Percentiles rank a stretch among this genome's conserved stretches.
Conservation (phyloP, 164 flowering plant species). For the Magnolia kwangsiensis region DNA sequence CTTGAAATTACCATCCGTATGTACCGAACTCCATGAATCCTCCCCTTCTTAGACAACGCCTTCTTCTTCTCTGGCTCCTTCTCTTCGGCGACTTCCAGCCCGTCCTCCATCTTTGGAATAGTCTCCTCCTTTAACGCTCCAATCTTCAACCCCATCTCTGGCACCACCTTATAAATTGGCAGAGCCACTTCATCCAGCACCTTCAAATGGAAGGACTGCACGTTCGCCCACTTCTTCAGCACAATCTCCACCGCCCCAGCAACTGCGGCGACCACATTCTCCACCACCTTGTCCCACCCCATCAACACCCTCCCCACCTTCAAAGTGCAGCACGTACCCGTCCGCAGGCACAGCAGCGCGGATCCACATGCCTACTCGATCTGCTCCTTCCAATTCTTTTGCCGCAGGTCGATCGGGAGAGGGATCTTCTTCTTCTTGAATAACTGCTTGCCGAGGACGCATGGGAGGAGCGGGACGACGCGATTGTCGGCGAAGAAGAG, state of each 20-base stretch:
- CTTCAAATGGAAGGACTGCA: slow-evolving; percentile 74
- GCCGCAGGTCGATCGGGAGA: slow-evolving; percentile 55
- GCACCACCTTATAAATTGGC: slow-evolving; percentile 71
- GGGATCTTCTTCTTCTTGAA: slow-evolving; percentile 87
- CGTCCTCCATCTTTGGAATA: neutral
- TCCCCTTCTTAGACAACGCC: slow-evolving; percentile 38
- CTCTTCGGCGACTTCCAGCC: slow-evolving; percentile 8
- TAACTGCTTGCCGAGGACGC: slow-evolving; percentile 74
- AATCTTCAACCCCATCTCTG: slow-evolving; percentile 66
- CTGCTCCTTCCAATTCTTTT: slow-evolving; percentile 77
- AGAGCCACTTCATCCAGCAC: slow-evolving; percentile 60
- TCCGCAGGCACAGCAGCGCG: slow-evolving; percentile 56
- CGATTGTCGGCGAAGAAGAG: slow-evolving; percentile 63
- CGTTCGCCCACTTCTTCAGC: slow-evolving; percentile 63
- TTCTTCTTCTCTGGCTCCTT: slow-evolving; percentile 21
- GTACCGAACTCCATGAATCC: slow-evolving; percentile 53
- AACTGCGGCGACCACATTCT: slow-evolving; percentile 58
- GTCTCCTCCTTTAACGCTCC: slow-evolving; percentile 27
- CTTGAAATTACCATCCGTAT: slow-evolving; percentile 35
- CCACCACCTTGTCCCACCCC: slow-evolving; percentile 50
- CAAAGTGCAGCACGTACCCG: slow-evolving; percentile 71
- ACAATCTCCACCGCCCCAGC: slow-evolving; percentile 53
- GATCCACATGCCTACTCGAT: slow-evolving; percentile 43
- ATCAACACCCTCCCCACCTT: slow-evolving; percentile 51
- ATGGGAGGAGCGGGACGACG: slow-evolving; percentile 54